Evolutionary conservation across 495 filamentous ascomycete genomes (phyloP), one percentile per base, ranked within the genome.

Genomic region (Xylaria intraflava): DNA sequence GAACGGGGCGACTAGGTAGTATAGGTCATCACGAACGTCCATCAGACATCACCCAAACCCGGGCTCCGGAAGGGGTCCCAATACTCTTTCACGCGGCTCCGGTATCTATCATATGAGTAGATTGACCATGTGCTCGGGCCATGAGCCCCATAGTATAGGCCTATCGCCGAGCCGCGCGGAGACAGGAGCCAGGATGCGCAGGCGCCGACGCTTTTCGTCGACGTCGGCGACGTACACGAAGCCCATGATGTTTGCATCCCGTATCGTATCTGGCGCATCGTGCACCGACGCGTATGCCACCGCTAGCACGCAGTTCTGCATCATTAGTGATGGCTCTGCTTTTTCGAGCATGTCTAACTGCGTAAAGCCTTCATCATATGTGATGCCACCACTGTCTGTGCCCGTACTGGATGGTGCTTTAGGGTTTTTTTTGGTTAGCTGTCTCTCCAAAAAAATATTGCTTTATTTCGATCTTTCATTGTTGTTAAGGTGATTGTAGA

Each of bases 201-300:
- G 73, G 66, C 85, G 86, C 49, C 83, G 83, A 70, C 87, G 88
- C 48, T 89, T 84, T 44, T 84, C 85, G 58, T 99, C 92, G 7
- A 97, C 90, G 45, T 93, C 87, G 0, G 86, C 81, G 29, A 99
- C 84, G 64, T 94, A 95, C 33, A 96, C 78, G 68, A 94, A 97
- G 6, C 93, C 93, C 76, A 94, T 85, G 17, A 96, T 83, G 36
- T 85, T 89, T 0, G 91, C 84, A 58, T 93, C 87, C 11, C 87
- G 83, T 40, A 98, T 83, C 5, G 81, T 78, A 33, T 89, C 81
- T 7, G 84, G 75, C 3, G 76, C 72, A 46, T 90, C 88, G 3
- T 76, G 80, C 1, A 80, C 63, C 1, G 84, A 72, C 1, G 84
- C 87, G 45, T 88, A 81, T 55, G 90, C 86, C 51, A 98, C 81